Percentiles rank a stretch among this genome's conserved stretches.
phyloP scores from a whole-genome alignment of 2,329 filamentous ascomycete genomes.

The Macroventuria anomochaeta region DNA sequence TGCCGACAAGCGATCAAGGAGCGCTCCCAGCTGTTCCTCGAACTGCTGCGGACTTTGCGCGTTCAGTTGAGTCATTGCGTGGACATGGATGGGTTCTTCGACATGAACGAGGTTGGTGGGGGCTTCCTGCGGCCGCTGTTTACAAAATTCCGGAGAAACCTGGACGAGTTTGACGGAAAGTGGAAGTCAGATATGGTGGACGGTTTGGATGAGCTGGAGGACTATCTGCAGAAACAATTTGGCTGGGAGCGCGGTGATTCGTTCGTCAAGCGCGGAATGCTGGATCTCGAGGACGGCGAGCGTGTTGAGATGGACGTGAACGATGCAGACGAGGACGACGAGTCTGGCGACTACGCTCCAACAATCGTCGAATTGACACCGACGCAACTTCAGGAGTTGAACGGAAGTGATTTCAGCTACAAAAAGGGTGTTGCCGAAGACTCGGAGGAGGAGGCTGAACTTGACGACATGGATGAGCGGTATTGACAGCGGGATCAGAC shows the following conservation, averaged over 20 bases:
- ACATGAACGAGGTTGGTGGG: conserved; percentile 61
- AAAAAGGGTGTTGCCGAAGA: conserved; percentile 29
- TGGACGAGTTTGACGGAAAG: conserved; percentile 57
- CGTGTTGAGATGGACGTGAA: conserved; percentile 64
- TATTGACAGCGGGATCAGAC: conserved; percentile 29
- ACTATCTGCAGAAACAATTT: conserved; percentile 60
- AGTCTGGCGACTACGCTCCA: conserved; percentile 69
- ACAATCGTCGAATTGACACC: conserved; percentile 62
- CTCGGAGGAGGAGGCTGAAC: conserved; percentile 48
- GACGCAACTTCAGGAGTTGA: conserved; percentile 50
- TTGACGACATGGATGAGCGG: conserved; percentile 50
- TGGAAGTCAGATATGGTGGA: conserved; percentile 55
- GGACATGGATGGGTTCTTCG: conserved; percentile 68
- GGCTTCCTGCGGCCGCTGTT: conserved; percentile 61
- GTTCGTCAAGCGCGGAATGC: conserved; percentile 63
- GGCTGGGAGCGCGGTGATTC: conserved; percentile 65
- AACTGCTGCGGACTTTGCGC: conserved; percentile 57
- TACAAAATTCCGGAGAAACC: conserved; percentile 57
- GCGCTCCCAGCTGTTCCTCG: conserved; percentile 59
- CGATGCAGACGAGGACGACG: conserved; percentile 65
- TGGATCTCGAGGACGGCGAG: conserved; percentile 69
- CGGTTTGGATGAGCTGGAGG: conserved; percentile 62
- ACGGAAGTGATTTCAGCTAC: conserved; percentile 33
- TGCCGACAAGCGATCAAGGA: conserved; percentile 60
- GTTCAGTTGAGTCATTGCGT: conserved; percentile 63